Conservation (phyloP, 2,329 filamentous ascomycete species). For the Hypoxylon sp. region DNA sequence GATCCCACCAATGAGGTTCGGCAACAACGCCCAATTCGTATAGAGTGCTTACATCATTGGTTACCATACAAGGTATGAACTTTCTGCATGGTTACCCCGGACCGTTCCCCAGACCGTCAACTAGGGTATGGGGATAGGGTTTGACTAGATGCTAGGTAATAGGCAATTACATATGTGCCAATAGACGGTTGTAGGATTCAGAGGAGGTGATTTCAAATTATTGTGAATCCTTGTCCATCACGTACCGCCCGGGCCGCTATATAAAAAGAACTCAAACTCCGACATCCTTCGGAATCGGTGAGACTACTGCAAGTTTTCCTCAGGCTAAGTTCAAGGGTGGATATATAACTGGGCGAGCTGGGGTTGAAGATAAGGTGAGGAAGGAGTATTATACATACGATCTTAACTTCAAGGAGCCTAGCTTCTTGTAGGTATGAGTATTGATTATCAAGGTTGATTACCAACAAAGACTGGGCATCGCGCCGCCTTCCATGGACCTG, state of each 20-base stretch:
- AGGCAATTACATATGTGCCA: background rate
- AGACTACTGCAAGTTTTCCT: background rate
- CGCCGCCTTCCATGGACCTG: background rate
- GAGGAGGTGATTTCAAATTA: background rate
- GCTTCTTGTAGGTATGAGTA: background rate
- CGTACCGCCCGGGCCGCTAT: background rate
- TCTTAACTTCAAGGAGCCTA: background rate
- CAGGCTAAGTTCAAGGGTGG: background rate
- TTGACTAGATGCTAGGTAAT: background rate
- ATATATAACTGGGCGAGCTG: background rate
- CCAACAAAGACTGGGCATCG: background rate
- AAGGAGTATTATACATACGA: background rate
- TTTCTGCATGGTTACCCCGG: constrained; percentile 2
- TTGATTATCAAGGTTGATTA: background rate
- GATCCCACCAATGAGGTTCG: constrained; percentile 21
- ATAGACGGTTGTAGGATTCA: background rate
- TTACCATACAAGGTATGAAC: background rate
- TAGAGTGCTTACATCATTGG: constrained; percentile 9
- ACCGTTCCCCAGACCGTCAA: constrained; percentile 8
- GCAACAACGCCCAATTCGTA: constrained; percentile 23
- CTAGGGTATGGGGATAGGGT: background rate
- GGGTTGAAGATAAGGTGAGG: constrained; percentile 1
- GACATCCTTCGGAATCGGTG: background rate
- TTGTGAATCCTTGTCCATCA: constrained; percentile 1
- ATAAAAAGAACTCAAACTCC: background rate